Evolutionary conservation across 306 rosid species (phyloP), one percentile per base, ranked within the genome.

Genomic region (Quercus berberidifolia): DNA sequence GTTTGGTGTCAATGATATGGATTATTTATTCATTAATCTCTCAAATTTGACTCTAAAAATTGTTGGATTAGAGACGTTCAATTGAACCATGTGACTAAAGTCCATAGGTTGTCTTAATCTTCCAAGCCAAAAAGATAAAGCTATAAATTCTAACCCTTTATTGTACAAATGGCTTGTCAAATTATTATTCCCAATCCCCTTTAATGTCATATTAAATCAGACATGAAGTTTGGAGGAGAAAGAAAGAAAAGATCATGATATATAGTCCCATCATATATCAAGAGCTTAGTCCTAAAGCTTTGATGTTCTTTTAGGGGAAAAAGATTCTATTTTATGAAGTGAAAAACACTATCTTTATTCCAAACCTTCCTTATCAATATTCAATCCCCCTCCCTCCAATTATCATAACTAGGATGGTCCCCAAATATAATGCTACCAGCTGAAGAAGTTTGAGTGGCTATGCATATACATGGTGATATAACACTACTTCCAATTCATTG

Each of bases 241-340:
- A 0, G 33, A 25, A 68, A 59, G 54, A 55, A 56, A 14, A 63
- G 43, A 63, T 4, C 15, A 12, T 49, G 15, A 11, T 2, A 49
- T 49, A 56, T 57, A 69, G 70, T 67, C 67, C 58, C 35, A 31
- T 55, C 33, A 62, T 25, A 55, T 31, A 55, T 31, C 17, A 62
- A 72, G 76, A 77, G 74, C 67, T 80, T 26, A 58, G 73, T 21
- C 12, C 51, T 23, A 73, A 76, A 74, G 71, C 82, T 55, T 21
- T 21, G 19, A 43, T 82, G 82, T 79, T 74, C 67, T 76, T 83
- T 86, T 86, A 65, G 23, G 86, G 73, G 76, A 80, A 77, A 69
- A 76, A 59, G 55, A 55, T 73, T 52, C 49, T 77, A 64, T 62
- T 80, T 20, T 70, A 60, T 75, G 55, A 35, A 51, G 31, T 31